phyloP scores from a whole-genome alignment of 2,329 filamentous ascomycete species.

The Neonectria punicea region DNA sequence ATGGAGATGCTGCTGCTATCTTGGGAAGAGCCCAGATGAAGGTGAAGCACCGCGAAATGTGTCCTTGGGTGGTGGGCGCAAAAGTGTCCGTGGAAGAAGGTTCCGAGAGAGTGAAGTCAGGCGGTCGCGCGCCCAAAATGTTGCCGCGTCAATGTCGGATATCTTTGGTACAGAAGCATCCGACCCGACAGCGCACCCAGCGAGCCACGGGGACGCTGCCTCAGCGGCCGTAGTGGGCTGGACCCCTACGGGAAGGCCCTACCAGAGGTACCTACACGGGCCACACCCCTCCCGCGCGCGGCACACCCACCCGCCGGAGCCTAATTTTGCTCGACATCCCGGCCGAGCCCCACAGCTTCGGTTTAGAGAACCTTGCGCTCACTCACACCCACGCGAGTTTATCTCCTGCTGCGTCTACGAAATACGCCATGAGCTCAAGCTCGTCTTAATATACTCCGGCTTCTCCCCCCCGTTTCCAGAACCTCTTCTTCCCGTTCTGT shows the following conservation, averaged over 20 bases:
- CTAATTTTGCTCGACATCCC: constrained; percentile 18
- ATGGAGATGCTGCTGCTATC: not conserved
- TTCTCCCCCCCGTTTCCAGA: constrained; percentile 13
- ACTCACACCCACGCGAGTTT: constrained; percentile 32
- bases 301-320: constrained; percentile 9
- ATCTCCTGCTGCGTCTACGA: constrained; percentile 27
- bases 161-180: constrained; percentile 12
- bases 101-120: not conserved
- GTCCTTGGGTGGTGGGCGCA: not conserved
- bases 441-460: constrained; percentile 28
- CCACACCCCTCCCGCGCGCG: not conserved
- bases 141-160: constrained; percentile 14
- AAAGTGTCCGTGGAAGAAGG: not conserved
- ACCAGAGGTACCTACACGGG: not conserved
- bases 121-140: not conserved
- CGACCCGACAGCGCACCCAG: constrained; percentile 3
- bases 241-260: constrained; percentile 1
- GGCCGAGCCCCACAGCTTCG: constrained; percentile 25
- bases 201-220: not conserved
- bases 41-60: not conserved
- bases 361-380: constrained; percentile 25
- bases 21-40: not conserved
- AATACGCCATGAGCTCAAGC: constrained; percentile 18
- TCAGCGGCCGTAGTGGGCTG: constrained; percentile 6
- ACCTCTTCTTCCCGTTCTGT: constrained; percentile 10